Conservation (phyloP, 2,329 filamentous ascomycete genomes). For the Colletotrichum orchidophilum region DNA sequence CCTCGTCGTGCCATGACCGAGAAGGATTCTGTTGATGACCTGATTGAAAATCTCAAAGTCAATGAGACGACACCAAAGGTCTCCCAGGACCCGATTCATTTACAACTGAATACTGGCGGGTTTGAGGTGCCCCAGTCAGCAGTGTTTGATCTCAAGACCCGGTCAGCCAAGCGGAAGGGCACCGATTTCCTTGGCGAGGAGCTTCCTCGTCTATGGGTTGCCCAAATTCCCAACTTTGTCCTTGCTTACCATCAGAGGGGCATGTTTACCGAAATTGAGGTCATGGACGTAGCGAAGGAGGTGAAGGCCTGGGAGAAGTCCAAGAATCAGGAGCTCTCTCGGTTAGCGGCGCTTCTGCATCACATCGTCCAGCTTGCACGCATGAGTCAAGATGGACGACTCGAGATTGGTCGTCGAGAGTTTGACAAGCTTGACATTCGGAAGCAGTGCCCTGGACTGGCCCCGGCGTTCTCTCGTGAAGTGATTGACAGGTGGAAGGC, state of each 20-base stretch:
- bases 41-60: background rate
- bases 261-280: conserved; percentile 46
- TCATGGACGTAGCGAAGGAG: conserved; percentile 43
- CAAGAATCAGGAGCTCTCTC: conserved; percentile 42
- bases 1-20: background rate
- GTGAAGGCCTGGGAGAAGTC: conserved; percentile 48
- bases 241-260: conserved; percentile 51
- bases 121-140: conserved; percentile 40
- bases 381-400: background rate
- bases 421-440: background rate
- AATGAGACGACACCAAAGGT: background rate
- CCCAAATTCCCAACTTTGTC: conserved; percentile 50
- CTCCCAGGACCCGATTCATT: background rate
- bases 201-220: conserved; percentile 53
- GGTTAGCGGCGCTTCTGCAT: conserved; percentile 40
- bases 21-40: background rate
- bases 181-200: conserved; percentile 45
- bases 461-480: conserved; percentile 1
- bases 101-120: conserved; percentile 36
- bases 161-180: conserved; percentile 39
- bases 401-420: conserved; percentile 22
- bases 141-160: conserved; percentile 57
- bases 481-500: conserved; percentile 3
- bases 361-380: conserved; percentile 20
- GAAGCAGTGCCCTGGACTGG: conserved; percentile 7